Conservation (phyloP, 2,329 filamentous ascomycete species). For the Lasiodiplodia gonubiensis region DNA sequence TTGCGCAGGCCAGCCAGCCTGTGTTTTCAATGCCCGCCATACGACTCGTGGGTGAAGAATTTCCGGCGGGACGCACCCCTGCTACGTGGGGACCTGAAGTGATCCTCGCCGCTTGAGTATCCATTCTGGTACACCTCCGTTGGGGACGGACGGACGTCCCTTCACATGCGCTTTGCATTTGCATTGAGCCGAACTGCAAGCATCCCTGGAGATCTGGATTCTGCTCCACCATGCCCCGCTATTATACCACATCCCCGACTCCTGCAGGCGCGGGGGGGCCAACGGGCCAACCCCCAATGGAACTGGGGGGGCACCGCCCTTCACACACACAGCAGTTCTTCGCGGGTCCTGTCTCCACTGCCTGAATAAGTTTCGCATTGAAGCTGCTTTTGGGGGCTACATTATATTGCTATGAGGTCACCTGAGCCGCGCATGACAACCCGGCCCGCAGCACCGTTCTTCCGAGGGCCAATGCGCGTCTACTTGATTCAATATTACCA, state of each 20-base stretch:
- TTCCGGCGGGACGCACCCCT: not conserved
- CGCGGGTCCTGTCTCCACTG: not conserved
- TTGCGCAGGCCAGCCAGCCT: not conserved
- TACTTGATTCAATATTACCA: not conserved
- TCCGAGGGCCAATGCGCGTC: constrained; percentile 5
- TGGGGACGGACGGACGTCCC: not conserved
- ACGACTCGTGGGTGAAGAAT: not conserved
- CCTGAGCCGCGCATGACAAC: constrained; percentile 19
- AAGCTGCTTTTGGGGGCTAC: not conserved
- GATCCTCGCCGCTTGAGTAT: not conserved
- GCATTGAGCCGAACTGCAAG: constrained; percentile 2
- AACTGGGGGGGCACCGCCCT: too few relatives aligned
- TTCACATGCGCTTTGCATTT: constrained; percentile 8
- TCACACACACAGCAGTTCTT: too few relatives aligned
- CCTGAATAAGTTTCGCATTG: not conserved
- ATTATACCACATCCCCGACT: not conserved
- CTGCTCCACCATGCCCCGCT: constrained; percentile 1
- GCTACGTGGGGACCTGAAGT: not conserved
- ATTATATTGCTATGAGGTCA: constrained; percentile 1
- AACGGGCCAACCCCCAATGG: too few relatives aligned
- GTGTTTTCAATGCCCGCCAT: not conserved
- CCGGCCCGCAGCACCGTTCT: constrained; percentile 11
- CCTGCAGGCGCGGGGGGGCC: not conserved
- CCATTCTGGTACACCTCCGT: not conserved
- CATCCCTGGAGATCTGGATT: constrained; percentile 10